Percentiles rank a stretch among this genome's conserved stretches.
Evolutionary conservation across 2,329 filamentous ascomycete genomes (phyloP).

Genomic region (Aspergillus awamori): DNA sequence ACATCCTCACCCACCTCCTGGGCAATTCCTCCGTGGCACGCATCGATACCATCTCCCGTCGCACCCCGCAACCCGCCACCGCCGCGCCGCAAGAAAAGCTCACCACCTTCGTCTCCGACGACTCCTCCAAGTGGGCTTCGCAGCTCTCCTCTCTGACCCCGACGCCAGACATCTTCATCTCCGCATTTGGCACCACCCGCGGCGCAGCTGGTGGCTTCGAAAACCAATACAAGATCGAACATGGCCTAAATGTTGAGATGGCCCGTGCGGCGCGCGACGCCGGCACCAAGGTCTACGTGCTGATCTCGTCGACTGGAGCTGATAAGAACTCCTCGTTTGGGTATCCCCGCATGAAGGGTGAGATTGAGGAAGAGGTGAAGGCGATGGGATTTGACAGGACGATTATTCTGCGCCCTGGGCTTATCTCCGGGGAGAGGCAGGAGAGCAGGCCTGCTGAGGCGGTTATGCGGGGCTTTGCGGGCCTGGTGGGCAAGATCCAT

Average conservation of each 20-base stretch:
- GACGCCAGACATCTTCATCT: conserved; percentile 68
- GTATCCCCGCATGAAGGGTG: conserved; percentile 77
- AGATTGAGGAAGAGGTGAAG: conserved; percentile 78
- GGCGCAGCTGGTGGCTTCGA: conserved; percentile 73
- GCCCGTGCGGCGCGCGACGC: conserved; percentile 73
- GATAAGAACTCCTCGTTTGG: conserved; percentile 57
- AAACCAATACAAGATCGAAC: conserved; percentile 84
- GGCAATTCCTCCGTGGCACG: conserved; percentile 41
- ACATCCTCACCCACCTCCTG: conserved; percentile 66
- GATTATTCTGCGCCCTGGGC: conserved; percentile 72
- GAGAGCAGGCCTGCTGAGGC: conserved; percentile 63
- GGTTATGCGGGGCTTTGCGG: conserved; percentile 58
- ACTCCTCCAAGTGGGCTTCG: conserved; percentile 69
- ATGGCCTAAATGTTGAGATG: conserved; percentile 80
- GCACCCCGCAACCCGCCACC: conserved; percentile 41
- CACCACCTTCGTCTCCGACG: conserved; percentile 65
- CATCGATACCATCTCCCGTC: conserved; percentile 51
- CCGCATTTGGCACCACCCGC: conserved; percentile 77
- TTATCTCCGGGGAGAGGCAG: conserved; percentile 73
- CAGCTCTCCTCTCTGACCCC: conserved; percentile 60
- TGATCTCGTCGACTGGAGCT: conserved; percentile 65
- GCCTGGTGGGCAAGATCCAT: conserved; percentile 57
- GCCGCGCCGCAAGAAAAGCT: conserved; percentile 63
- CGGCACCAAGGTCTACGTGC: conserved; percentile 74
- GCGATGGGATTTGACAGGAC: conserved; percentile 74